phyloP scores from a whole-genome alignment of 495 filamentous ascomycete species.

The Chaetomium tenue region DNA sequence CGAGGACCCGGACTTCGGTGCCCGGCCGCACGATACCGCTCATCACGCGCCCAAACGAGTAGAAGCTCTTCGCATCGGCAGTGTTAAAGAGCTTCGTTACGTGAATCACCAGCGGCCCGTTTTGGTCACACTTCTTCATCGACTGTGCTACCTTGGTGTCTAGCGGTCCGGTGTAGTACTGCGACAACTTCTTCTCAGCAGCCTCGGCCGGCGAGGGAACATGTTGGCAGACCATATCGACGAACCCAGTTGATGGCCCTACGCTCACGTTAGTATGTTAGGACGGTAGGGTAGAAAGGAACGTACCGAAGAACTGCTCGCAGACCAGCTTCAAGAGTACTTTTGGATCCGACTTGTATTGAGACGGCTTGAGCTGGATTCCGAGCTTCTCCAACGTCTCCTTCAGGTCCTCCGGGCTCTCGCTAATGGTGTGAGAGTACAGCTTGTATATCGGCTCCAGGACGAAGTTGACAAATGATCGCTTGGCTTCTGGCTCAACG shows the following conservation, averaged over 20 bases:
- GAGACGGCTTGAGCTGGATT: constrained; percentile 83
- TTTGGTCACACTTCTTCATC: constrained; percentile 79
- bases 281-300: neutral
- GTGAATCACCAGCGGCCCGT: constrained; percentile 86
- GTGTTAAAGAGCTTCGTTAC: constrained; percentile 91
- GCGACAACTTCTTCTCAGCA: constrained; percentile 69
- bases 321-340: constrained; percentile 86
- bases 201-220: constrained; percentile 84
- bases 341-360: constrained; percentile 86
- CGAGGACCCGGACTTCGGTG: constrained; percentile 83
- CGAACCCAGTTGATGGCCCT: constrained; percentile 74
- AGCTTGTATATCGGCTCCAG: constrained; percentile 97
- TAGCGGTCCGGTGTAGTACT: constrained; percentile 93
- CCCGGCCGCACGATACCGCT: constrained; percentile 84
- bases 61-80: constrained; percentile 79
- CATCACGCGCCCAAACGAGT: constrained; percentile 88
- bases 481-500: constrained; percentile 73
- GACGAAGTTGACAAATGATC: constrained; percentile 91
- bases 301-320: constrained; percentile 82
- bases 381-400: constrained; percentile 74
- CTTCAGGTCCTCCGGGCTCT: constrained; percentile 83
- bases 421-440: constrained; percentile 92
- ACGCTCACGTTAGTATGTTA: constrained; percentile 14
- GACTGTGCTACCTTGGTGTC: constrained; percentile 78
- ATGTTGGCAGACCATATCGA: constrained; percentile 92